phyloP scores from a whole-genome alignment of 345 rosid species.

The Sonneratia caseolaris region DNA sequence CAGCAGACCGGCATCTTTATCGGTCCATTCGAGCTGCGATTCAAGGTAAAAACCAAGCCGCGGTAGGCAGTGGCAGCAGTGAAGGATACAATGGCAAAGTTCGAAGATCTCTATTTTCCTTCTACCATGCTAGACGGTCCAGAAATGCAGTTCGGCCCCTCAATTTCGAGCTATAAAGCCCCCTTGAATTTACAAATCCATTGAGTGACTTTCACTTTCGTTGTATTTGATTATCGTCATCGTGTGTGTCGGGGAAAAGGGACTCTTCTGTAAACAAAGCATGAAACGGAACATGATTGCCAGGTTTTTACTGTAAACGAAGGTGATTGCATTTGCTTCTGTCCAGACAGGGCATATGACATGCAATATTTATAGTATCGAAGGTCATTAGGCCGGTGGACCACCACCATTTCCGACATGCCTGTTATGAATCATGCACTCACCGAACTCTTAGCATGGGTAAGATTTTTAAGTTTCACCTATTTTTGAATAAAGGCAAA shows the following conservation, averaged over 20 bases:
- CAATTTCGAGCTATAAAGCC: constrained; percentile 15
- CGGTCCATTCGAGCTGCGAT: constrained; percentile 32
- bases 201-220: neutral
- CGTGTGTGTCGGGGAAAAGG: neutral
- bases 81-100: constrained; percentile 21
- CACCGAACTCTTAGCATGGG: too few relatives aligned
- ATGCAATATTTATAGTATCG: neutral
- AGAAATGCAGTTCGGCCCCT: constrained; percentile 30
- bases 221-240: neutral
- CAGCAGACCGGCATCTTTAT: constrained; percentile 39
- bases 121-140: constrained; percentile 24
- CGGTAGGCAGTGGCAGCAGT: constrained; percentile 8
- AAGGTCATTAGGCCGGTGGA: too few relatives aligned
- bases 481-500: too few relatives aligned
- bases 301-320: neutral
- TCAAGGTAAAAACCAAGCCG: constrained; percentile 16
- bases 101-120: constrained; percentile 21
- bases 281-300: neutral
- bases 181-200: neutral
- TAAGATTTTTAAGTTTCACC: too few relatives aligned
- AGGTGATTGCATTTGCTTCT: neutral
- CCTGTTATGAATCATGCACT: too few relatives aligned
- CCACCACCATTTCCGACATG: too few relatives aligned
- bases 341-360: neutral
- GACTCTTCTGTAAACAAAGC: neutral